These are phyloP conservation scores for Trifolium fragiferum DNA, from an alignment of 306 rosid species.

Conservation along the genomic window DNA sequence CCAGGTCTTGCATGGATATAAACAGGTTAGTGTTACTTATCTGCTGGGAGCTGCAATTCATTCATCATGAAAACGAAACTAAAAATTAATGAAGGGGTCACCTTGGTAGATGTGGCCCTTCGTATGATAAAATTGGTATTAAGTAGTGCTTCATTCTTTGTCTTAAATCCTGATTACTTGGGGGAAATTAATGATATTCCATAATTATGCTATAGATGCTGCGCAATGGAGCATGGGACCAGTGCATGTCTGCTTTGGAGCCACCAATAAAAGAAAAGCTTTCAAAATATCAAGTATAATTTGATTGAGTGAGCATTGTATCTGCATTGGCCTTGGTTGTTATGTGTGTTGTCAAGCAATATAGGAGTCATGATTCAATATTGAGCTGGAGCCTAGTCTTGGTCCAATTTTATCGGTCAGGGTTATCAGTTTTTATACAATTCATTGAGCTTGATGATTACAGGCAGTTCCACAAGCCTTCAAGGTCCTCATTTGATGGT, in stretches of 20 bases:
- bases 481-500: conserved; percentile 44
- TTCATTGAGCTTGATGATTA: conserved; percentile 60
- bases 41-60: conserved; percentile 31
- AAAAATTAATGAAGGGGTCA: not conserved
- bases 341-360: conserved; percentile 51
- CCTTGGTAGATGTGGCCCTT: conserved; percentile 18
- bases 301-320: conserved; percentile 47
- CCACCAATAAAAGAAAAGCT: conserved; percentile 86
- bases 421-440: conserved; percentile 43
- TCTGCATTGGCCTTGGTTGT: conserved; percentile 52
- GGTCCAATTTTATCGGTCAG: conserved; percentile 48
- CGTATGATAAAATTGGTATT: conserved; percentile 25
- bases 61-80: conserved; percentile 1
- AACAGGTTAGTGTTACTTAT: conserved; percentile 71
- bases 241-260: conserved; percentile 93
- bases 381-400: conserved; percentile 44
- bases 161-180: not conserved
- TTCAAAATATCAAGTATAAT: conserved; percentile 84
- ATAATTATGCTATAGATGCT: conserved; percentile 74
- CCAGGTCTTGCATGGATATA: conserved; percentile 94
- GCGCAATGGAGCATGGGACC: conserved; percentile 96
- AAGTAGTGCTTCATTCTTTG: conserved; percentile 5
- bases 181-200: not conserved
- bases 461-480: conserved; percentile 47
- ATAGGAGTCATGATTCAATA: conserved; percentile 45